These are phyloP conservation scores for Chaetomium tenue DNA, from an alignment of 495 filamentous ascomycete genomes.

Conservation along the genomic window DNA sequence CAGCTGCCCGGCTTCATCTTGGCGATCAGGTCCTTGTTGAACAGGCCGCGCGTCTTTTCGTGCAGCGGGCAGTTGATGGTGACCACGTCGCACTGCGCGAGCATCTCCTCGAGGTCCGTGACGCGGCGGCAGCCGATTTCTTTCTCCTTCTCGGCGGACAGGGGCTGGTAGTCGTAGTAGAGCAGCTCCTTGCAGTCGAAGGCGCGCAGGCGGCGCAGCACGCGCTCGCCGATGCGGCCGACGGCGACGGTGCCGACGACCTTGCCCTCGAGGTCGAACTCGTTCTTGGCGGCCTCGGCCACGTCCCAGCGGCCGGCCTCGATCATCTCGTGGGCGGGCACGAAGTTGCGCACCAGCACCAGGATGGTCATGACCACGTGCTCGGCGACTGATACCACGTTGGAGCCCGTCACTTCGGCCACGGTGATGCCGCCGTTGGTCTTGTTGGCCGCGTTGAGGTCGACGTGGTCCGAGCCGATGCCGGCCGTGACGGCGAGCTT, in stretches of 20 bases:
- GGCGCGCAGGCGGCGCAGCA: constrained; percentile 87
- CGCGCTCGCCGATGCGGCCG: constrained; percentile 97
- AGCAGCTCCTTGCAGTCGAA: constrained; percentile 99
- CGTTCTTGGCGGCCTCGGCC: constrained; percentile 92
- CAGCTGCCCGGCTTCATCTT: constrained; percentile 99
- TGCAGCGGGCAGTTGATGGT: constrained; percentile 99
- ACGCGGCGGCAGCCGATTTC: constrained; percentile 96
- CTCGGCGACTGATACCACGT: constrained; percentile 87
- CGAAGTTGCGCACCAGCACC: constrained; percentile 92
- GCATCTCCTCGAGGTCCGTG: constrained; percentile 85
- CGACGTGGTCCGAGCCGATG: constrained; percentile 97
- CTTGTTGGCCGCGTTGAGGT: constrained; percentile 94
- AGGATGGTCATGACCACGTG: constrained; percentile 99
- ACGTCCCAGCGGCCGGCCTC: constrained; percentile 89
- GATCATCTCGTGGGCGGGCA: constrained; percentile 94
- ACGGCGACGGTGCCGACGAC: constrained; percentile 97
- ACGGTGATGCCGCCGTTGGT: constrained; percentile 98
- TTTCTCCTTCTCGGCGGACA: constrained; percentile 80
- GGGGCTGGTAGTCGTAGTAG: constrained; percentile 98
- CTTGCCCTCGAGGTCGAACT: constrained; percentile 96
- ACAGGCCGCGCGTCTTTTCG: constrained; percentile 92
- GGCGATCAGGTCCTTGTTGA: constrained; percentile 98
- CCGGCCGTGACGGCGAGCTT: constrained; percentile 95
- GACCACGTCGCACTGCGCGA: constrained; percentile 94
- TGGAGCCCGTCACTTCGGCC: constrained; percentile 92